Evolutionary conservation across 352 stramenopile genomes (phyloP).

Genomic region (Peronosclerospora sorghi): DNA sequence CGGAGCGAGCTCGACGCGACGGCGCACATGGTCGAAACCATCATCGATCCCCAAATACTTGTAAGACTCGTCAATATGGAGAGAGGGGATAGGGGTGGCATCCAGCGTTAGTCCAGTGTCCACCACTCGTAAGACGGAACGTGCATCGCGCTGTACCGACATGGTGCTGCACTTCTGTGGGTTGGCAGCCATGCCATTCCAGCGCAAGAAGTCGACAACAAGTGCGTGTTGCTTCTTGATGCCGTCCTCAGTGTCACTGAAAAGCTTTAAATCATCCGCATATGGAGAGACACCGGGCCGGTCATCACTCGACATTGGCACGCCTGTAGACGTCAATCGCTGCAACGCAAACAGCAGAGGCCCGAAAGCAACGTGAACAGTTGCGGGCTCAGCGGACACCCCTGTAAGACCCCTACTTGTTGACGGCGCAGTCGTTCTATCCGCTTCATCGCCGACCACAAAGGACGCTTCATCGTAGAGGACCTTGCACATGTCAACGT

Average conservation of each 20-base stretch:
- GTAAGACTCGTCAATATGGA: not conserved
- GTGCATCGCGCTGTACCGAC: not conserved
- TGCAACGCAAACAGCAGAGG: conserved; percentile 8
- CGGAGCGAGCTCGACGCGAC: too few relatives aligned
- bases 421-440: conserved; percentile 9
- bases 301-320: not conserved
- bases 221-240: conserved; percentile 6
- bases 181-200: conserved; percentile 3
- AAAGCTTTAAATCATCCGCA: conserved; percentile 18
- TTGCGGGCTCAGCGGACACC: conserved; percentile 17
- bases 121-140: not conserved
- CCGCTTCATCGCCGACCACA: conserved; percentile 5
- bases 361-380: conserved; percentile 13
- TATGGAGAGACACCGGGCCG: conserved; percentile 4
- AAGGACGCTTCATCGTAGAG: conserved; percentile 7
- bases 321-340: not conserved
- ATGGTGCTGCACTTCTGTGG: conserved; percentile 4
- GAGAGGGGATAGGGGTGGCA: not conserved
- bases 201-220: not conserved
- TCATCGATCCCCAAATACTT: conserved; percentile 1
- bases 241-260: too few relatives aligned
- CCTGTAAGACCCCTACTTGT: conserved; percentile 11
- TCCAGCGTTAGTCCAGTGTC: too few relatives aligned
- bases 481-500: conserved; percentile 2
- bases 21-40: not conserved